Evolutionary conservation across 768 basidiomycete genomes (phyloP).

Genomic region (Vararia minispora): DNA sequence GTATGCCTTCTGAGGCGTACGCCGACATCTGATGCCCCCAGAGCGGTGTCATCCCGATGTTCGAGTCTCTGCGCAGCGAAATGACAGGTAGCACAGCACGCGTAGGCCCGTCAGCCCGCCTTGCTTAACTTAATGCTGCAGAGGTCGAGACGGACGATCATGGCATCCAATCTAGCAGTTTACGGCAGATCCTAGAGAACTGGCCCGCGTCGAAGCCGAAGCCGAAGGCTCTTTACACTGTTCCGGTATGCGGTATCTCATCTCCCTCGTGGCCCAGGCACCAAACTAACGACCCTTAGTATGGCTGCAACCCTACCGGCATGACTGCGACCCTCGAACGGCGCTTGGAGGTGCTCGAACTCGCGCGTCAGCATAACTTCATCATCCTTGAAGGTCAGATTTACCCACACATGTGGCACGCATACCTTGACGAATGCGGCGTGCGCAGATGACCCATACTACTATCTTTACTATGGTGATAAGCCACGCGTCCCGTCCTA

Average conservation of each 20-base stretch:
- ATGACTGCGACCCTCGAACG: slow-evolving; percentile 63
- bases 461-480: slow-evolving; percentile 64
- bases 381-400: slow-evolving; percentile 75
- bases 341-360: slow-evolving; percentile 55
- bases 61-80: slow-evolving; percentile 43
- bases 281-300: no score
- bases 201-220: slow-evolving; percentile 67
- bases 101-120: slow-evolving; percentile 1
- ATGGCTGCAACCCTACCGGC: slow-evolving; percentile 83
- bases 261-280: neutral
- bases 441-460: slow-evolving; percentile 65
- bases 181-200: slow-evolving; percentile 54
- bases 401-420: neutral
- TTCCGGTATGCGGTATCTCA: slow-evolving; percentile 44
- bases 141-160: slow-evolving; percentile 70
- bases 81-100: slow-evolving; percentile 39
- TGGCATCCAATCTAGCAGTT: slow-evolving; percentile 50
- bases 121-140: slow-evolving; percentile 18
- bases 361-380: slow-evolving; percentile 65
- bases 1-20: slow-evolving; percentile 9
- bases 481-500: slow-evolving; percentile 61
- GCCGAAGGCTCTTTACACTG: slow-evolving; percentile 75
- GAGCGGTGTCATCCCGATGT: slow-evolving; percentile 59
- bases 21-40: neutral
- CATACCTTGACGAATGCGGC: neutral